phyloP scores from a whole-genome alignment of 2,329 filamentous ascomycete genomes.

The Xylaria sp. region DNA sequence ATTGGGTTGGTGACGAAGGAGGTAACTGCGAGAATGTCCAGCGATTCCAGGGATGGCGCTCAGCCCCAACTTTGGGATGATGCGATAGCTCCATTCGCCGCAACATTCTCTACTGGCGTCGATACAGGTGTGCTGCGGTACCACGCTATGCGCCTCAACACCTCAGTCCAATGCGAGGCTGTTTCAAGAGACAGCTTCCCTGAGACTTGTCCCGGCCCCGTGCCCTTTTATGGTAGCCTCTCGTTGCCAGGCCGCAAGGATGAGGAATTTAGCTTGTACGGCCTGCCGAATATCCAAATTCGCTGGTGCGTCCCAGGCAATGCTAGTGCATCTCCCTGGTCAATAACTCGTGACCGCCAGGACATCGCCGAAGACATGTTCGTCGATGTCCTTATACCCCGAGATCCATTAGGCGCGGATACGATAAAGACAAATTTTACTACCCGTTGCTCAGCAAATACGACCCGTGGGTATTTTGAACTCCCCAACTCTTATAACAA shows the following conservation, averaged over 20 bases:
- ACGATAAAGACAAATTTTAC: not conserved
- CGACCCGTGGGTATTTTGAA: slow-evolving; percentile 9
- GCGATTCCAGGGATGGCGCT: not conserved
- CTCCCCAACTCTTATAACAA: slow-evolving; percentile 15
- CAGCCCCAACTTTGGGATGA: not conserved
- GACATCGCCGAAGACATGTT: slow-evolving; percentile 7
- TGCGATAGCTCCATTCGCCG: not conserved
- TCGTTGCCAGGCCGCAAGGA: not conserved
- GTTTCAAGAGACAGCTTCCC: not conserved
- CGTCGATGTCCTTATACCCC: not conserved
- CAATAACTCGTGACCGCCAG: not conserved
- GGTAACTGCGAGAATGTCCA: slow-evolving; percentile 3
- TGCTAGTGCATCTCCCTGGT: not conserved
- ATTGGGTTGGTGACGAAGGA: not conserved
- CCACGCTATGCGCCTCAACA: slow-evolving; percentile 18
- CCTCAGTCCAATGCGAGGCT: not conserved
- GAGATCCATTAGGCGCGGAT: too few relatives aligned
- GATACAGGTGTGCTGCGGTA: slow-evolving; percentile 15
- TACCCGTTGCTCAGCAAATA: slow-evolving; percentile 7
- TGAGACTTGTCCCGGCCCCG: slow-evolving; percentile 3
- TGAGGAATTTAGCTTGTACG: not conserved
- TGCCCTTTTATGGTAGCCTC: slow-evolving; percentile 2
- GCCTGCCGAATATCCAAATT: not conserved
- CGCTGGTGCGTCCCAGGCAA: slow-evolving; percentile 14
- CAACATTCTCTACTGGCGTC: not conserved